Evolutionary conservation across 352 stramenopile genomes (phyloP).

Genomic region (Stramenopiles sp.): DNA sequence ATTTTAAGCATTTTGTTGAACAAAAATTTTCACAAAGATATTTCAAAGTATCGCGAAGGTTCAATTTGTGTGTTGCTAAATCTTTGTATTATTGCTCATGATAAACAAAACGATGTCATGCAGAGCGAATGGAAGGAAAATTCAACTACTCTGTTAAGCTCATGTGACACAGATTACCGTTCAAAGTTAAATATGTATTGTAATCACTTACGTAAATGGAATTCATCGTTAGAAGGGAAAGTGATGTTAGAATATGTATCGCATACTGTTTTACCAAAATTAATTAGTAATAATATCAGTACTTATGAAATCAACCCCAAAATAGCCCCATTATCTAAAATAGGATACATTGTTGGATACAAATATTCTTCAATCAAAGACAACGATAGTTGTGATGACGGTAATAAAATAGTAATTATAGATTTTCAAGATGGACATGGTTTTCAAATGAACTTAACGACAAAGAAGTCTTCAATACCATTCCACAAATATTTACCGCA

Average conservation of each 20-base stretch:
- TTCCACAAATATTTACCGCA: neutral
- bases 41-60: neutral
- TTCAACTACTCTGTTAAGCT: neutral
- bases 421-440: neutral
- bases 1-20: neutral
- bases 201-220: neutral
- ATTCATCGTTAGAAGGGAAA: conserved; percentile 5
- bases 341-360: neutral
- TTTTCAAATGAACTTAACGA: neutral
- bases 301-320: neutral
- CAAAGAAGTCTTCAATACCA: neutral
- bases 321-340: neutral
- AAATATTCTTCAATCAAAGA: neutral
- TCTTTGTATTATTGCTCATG: neutral
- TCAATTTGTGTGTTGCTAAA: neutral
- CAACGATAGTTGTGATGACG: neutral
- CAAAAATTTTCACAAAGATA: neutral
- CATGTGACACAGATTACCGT: neutral
- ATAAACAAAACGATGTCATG: neutral
- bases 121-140: neutral
- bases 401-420: neutral
- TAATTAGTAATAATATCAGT: neutral
- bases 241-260: neutral
- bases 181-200: neutral
- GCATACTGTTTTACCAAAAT: neutral